Percentiles rank a stretch among this genome's conserved stretches.
Conservation (phyloP, 139 green algal species). For the Penium margaritaceum region DNA sequence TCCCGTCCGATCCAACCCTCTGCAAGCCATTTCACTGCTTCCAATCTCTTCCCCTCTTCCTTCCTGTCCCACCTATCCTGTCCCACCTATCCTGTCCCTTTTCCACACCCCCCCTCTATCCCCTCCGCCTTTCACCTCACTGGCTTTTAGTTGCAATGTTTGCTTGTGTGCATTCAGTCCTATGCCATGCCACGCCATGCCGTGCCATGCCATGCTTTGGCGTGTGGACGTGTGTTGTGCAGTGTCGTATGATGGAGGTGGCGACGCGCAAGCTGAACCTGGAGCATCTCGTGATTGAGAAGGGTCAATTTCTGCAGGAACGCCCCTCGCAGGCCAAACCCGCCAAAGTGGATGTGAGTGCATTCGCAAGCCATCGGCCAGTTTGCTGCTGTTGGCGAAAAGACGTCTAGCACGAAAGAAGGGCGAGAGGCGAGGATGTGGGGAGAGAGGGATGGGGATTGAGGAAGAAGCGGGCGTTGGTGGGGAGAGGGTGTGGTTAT, state of each 20-base stretch:
- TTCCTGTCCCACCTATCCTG: background rate
- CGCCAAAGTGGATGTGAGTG: background rate
- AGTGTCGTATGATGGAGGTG: slow-evolving; percentile 76
- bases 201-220: background rate
- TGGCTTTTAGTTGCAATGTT: background rate
- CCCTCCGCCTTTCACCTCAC: background rate
- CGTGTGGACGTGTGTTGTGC: background rate
- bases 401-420: too few species aligned
- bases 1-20: too few species aligned
- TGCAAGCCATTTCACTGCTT: background rate
- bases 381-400: too few species aligned
- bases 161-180: background rate
- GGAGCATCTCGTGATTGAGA: slow-evolving; percentile 86
- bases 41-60: background rate
- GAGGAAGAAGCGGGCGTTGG: too few species aligned
- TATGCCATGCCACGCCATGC: background rate
- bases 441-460: too few species aligned
- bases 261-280: slow-evolving; percentile 83
- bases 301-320: slow-evolving; percentile 73
- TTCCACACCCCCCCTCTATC: background rate
- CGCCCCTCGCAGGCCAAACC: background rate
- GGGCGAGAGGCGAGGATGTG: too few species aligned
- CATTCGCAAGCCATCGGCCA: too few species aligned
- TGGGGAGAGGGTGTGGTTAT: too few species aligned
- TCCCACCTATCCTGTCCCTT: background rate